Percentiles rank a stretch among this genome's conserved stretches.
These are phyloP conservation scores for Alternaria angustiovoidea DNA, from an alignment of 2,329 filamentous ascomycete genomes.

Conservation along the genomic window DNA sequence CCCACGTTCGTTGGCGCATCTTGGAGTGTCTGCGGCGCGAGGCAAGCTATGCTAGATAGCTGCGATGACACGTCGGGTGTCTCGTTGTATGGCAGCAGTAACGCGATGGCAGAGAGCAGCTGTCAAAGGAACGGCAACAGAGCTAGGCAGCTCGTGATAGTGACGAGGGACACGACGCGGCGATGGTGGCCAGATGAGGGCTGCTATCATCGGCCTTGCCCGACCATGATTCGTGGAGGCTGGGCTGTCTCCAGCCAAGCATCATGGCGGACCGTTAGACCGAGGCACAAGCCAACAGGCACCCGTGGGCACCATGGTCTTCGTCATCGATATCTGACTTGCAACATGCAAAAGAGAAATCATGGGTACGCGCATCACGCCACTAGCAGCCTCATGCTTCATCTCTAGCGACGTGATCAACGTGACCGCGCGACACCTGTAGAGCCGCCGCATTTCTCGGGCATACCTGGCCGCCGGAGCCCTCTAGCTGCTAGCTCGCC, in stretches of 20 bases:
- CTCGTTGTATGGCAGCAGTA: slow-evolving; percentile 1
- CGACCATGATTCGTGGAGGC: slow-evolving; percentile 31
- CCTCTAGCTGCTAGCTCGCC: slow-evolving; percentile 12
- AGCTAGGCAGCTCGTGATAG: slow-evolving; percentile 24
- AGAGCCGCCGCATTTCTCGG: slow-evolving; percentile 1
- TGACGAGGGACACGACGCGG: not conserved
- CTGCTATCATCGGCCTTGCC: slow-evolving; percentile 34
- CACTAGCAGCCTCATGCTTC: not conserved
- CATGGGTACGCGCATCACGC: not conserved
- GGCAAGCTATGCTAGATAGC: slow-evolving; percentile 26
- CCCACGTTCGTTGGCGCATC: slow-evolving; percentile 49
- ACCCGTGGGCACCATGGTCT: not conserved
- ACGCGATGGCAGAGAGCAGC: not conserved
- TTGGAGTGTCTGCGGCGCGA: slow-evolving; percentile 30
- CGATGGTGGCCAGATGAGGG: slow-evolving; percentile 25
- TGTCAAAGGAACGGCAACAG: slow-evolving; percentile 19
- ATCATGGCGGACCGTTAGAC: slow-evolving; percentile 19
- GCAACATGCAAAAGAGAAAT: not conserved
- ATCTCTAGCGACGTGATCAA: not conserved
- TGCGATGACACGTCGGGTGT: not conserved
- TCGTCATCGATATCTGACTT: slow-evolving; percentile 9
- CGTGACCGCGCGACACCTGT: slow-evolving; percentile 5
- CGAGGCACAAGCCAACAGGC: slow-evolving; percentile 24
- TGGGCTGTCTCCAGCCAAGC: slow-evolving; percentile 29
- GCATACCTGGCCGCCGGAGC: slow-evolving; percentile 6